Evolutionary conservation across 2,329 filamentous ascomycete species (phyloP), one percentile per base, ranked within the genome.

Genomic region (Bipolaris gigantea): DNA sequence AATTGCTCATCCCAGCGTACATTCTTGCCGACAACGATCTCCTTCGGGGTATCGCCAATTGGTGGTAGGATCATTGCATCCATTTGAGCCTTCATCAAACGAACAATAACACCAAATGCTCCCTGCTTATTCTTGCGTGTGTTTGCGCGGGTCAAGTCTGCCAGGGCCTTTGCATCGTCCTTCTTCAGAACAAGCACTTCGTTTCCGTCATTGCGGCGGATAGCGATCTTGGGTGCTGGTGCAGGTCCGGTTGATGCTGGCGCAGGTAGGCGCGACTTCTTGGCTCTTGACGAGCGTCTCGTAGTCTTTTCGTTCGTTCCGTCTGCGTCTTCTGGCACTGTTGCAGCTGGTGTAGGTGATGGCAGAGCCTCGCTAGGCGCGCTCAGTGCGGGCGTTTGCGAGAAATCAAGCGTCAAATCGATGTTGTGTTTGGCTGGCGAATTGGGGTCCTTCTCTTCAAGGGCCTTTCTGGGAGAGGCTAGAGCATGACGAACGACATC

Each of bases 61-160:
- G 60, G 53, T 1, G 63, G 61, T 9, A 61, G 57, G 15, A 48
- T 48, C 7, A 57, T 57, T 21, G 61, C 56, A 7, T 76, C 75
- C 10, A 65, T 64, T 9, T 68, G 66, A 9, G 81, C 66, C 51
- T 77, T 78, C 21, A 73, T 66, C 10, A 82, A 65, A 30, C 76
- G 72, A 8, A 76, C 59, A n/a, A 64, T 69, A 40, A 79, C 79
- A 48, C 76, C 65, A 21, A 80, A 59, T 15, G 75, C 72, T 21
- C 75, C 76, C 41, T 76, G 75, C 54, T 81, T 82, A 65, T 82
- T 82, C 64, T 77, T 78, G 36, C 76, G 72, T 8, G 80, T 82
- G 60, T 82, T 82, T 45, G 67, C 69, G 32, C 75, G 73, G 1
- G 80, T 82, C 15, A 75, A 49, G 10, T 75, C 63, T 10, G 78